A percentile compares a stretch with the other conserved stretches of the same genome.
Evolutionary conservation across 495 filamentous ascomycete species (phyloP).

Genomic region (Hypoxylon subgilvum): DNA sequence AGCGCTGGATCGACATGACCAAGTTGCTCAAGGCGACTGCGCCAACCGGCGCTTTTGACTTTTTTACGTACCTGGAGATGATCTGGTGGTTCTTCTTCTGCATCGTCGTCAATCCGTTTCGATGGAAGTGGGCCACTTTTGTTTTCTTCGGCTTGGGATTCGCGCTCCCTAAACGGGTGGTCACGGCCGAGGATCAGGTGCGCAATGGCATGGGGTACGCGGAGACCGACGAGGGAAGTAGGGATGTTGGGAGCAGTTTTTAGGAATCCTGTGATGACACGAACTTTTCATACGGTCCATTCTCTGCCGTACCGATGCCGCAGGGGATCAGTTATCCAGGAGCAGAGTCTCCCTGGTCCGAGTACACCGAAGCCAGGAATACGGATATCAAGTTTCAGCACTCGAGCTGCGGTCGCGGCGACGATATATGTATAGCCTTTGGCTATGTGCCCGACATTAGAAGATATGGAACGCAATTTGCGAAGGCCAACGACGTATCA

Average conservation of each 20-base stretch:
- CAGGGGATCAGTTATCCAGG: background rate
- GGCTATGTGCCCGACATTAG: no score
- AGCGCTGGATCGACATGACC: slow-evolving; percentile 86
- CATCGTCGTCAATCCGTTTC: slow-evolving; percentile 79
- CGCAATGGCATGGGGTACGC: slow-evolving; percentile 54
- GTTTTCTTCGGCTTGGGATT: slow-evolving; percentile 78
- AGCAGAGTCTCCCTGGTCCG: background rate
- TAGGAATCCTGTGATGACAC: slow-evolving; percentile 67
- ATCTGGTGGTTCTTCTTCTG: slow-evolving; percentile 85
- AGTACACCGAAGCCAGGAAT: background rate
- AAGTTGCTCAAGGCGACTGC: slow-evolving; percentile 69
- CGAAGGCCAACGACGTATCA: no score
- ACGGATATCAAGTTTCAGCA: no score
- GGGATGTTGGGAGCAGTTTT: slow-evolving; percentile 58
- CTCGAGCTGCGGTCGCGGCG: no score
- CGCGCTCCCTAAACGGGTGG: slow-evolving; percentile 67
- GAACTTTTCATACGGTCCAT: background rate
- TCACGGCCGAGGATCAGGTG: slow-evolving; percentile 66
- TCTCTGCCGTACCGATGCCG: background rate
- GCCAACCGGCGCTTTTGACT: slow-evolving; percentile 77
- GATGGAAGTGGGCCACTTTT: slow-evolving; percentile 81
- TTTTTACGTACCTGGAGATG: slow-evolving; percentile 86
- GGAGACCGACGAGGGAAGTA: slow-evolving; percentile 14
- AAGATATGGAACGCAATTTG: no score
- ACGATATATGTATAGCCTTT: no score